Evolutionary conservation across 257 asterid species (phyloP).

Genomic region (Gentiana dahurica): DNA sequence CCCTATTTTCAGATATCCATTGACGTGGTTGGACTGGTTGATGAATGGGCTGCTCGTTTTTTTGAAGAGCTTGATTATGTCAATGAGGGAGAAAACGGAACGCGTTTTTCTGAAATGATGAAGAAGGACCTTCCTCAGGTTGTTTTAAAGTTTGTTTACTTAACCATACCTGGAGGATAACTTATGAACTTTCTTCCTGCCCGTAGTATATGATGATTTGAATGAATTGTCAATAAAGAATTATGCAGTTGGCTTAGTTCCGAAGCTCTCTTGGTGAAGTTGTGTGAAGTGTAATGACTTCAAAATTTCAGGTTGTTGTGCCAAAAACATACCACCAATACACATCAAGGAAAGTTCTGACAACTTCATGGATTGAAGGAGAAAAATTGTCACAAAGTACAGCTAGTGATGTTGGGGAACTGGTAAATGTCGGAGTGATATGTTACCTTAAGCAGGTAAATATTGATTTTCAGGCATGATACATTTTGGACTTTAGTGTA

Average conservation of each 20-base stretch:
- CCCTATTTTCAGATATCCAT: conserved; percentile 42
- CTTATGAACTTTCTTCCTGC: background rate
- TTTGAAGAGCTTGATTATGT: conserved; percentile 98
- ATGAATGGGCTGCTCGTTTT: conserved; percentile 99
- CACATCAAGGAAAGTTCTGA: conserved; percentile 95
- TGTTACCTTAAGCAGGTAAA: conserved; percentile 99
- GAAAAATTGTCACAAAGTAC: conserved; percentile 99
- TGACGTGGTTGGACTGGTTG: conserved; percentile 97
- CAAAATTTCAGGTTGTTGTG: conserved; percentile 68
- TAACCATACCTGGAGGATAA: background rate
- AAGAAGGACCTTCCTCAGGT: conserved; percentile 98
- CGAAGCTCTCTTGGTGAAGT: background rate
- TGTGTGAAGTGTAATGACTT: conserved; percentile 3
- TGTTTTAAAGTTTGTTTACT: background rate
- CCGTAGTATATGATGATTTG: background rate
- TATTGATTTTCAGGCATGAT: background rate
- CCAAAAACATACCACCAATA: conserved; percentile 75
- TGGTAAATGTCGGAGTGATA: conserved; percentile 98
- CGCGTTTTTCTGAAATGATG: conserved; percentile 90
- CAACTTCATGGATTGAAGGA: conserved; percentile 91
- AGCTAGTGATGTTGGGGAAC: conserved; percentile 95
- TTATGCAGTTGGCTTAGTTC: background rate
- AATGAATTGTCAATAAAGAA: background rate
- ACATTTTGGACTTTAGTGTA: background rate
- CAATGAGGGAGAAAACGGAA: conserved; percentile 97